A percentile compares a stretch with the other conserved stretches of the same genome.
Evolutionary conservation across 768 basidiomycete genomes (phyloP).

Genomic region (Boletus reticulatus): DNA sequence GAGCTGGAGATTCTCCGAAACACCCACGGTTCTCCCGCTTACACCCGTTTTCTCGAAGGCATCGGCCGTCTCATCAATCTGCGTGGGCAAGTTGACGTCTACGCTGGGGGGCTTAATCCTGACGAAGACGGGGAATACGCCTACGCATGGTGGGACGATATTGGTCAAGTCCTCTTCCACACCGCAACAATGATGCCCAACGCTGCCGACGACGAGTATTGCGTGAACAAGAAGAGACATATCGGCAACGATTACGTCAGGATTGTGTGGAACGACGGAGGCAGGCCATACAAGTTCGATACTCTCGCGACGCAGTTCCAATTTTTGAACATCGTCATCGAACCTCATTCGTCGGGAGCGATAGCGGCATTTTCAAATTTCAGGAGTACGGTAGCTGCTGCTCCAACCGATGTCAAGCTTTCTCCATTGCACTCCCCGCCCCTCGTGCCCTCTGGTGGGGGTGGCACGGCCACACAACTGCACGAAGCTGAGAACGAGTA

Average conservation of each 20-base stretch:
- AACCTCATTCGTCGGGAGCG: conserved; percentile 84
- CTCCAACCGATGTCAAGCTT: conserved; percentile 12
- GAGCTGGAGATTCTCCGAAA: conserved; percentile 89
- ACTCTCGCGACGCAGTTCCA: conserved; percentile 93
- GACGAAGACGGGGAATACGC: conserved; percentile 95
- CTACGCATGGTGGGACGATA: conserved; percentile 99
- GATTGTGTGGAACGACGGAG: conserved; percentile 98
- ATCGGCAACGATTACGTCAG: conserved; percentile 97
- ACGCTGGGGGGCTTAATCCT: conserved; percentile 87
- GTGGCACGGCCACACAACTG: conserved; percentile 6
- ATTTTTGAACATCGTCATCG: conserved; percentile 96
- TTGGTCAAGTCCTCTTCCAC: conserved; percentile 92
- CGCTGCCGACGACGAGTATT: conserved; percentile 59
- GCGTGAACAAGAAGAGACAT: conserved; percentile 87
- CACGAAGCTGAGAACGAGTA: conserved; percentile 86
- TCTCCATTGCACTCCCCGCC: conserved; percentile 21
- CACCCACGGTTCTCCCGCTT: conserved; percentile 90
- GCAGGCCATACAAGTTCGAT: conserved; percentile 84
- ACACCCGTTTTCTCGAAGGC: conserved; percentile 89
- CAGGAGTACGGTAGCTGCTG: conserved; percentile 9
- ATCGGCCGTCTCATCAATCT: conserved; percentile 86
- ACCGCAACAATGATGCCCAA: conserved; percentile 98
- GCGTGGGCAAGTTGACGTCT: conserved; percentile 88
- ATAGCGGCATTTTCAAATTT: conserved; percentile 83
- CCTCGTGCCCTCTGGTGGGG: conserved; percentile 8